Percentiles rank a stretch among this genome's conserved stretches.
Conservation (phyloP, 2,329 filamentous ascomycete genomes). For the Plectosphaerella plurivora region DNA sequence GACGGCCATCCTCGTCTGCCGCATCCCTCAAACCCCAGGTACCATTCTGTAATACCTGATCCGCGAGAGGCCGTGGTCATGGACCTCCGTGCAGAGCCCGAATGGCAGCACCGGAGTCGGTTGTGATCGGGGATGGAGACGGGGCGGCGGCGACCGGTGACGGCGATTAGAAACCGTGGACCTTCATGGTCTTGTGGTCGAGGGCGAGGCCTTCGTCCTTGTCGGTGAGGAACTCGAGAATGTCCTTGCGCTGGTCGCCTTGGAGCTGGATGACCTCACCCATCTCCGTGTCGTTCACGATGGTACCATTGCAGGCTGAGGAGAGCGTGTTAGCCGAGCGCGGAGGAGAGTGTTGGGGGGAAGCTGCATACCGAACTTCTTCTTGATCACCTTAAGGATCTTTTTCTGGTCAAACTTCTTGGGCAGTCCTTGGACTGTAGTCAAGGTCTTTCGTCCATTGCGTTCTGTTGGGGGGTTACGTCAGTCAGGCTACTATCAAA, state of each 20-base stretch:
- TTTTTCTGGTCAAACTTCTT: conserved; percentile 99
- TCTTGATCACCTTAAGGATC: conserved; percentile 99
- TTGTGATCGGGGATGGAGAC: conserved; percentile 16
- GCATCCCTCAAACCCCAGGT: no score
- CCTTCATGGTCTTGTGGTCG: conserved; percentile 96
- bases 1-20: no score
- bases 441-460: conserved; percentile 99
- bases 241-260: conserved; percentile 98
- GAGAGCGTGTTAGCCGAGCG: not conserved
- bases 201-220: conserved; percentile 93
- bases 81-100: conserved; percentile 3
- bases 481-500: conserved; percentile 28
- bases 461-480: conserved; percentile 63
- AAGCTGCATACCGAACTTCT: conserved; percentile 77
- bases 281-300: conserved; percentile 93
- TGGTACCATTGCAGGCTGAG: conserved; percentile 98
- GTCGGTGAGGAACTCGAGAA: conserved; percentile 94
- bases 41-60: not conserved
- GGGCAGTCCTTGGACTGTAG: conserved; percentile 96
- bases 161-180: conserved; percentile 46
- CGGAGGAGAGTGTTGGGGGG: not conserved
- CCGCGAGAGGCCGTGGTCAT: not conserved
- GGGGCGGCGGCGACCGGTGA: conserved; percentile 34
- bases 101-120: conserved; percentile 7
- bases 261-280: conserved; percentile 99